Evolutionary conservation across 305 asterid species (phyloP).

Genomic region (Nicotiana rustica): DNA sequence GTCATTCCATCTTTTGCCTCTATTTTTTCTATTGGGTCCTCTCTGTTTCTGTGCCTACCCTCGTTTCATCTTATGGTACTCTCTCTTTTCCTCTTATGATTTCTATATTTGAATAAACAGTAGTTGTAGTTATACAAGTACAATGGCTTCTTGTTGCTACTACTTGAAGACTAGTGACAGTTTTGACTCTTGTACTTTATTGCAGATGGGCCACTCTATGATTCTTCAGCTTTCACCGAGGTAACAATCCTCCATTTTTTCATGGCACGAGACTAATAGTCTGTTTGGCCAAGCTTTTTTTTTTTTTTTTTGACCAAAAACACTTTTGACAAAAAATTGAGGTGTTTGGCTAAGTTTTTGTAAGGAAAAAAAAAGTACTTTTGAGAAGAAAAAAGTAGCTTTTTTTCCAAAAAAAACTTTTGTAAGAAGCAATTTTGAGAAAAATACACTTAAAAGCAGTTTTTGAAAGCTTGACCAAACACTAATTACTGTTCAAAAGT

Average conservation of each 20-base stretch:
- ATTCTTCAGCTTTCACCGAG: conserved; percentile 54
- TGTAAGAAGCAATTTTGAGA: too few relatives aligned
- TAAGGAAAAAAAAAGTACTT: too few relatives aligned
- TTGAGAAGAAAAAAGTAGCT: too few relatives aligned
- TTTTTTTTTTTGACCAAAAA: too few relatives aligned
- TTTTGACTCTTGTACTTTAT: not conserved
- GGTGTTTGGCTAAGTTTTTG: too few relatives aligned
- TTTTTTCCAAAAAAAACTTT: too few relatives aligned
- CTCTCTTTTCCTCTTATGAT: not conserved
- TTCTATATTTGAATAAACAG: not conserved
- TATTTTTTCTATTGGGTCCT: not conserved
- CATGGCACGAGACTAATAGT: not conserved
- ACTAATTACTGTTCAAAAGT: too few relatives aligned
- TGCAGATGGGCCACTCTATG: conserved; percentile 60
- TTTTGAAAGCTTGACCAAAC: too few relatives aligned
- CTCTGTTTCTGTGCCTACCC: conserved; percentile 10
- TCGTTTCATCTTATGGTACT: conserved; percentile 27
- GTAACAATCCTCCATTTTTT: conserved; percentile 33
- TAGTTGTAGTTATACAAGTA: not conserved
- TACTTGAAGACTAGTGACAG: not conserved
- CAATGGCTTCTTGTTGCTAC: not conserved
- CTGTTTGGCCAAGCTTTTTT: too few relatives aligned
- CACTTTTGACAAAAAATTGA: too few relatives aligned
- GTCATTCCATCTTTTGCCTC: conserved; percentile 19
- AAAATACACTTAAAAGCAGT: too few relatives aligned